Base-by-base conservation (phyloP, 1,139 yeast species). In the Martiniozyma asiatica region DNA sequence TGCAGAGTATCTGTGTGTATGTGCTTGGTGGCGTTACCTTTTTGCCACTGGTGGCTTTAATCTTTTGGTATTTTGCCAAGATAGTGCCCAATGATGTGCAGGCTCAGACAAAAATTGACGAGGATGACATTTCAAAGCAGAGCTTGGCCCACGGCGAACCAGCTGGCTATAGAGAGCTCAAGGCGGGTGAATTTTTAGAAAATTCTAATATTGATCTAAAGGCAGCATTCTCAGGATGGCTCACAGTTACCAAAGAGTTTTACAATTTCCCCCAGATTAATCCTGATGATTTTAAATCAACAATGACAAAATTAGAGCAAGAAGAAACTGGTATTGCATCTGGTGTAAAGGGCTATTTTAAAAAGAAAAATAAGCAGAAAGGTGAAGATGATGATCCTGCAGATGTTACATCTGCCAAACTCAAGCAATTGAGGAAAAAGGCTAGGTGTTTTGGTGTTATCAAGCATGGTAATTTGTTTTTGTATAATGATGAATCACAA, bases 381-480 rank as follows among this genome's bases (percentile, higher is more conserved):
- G 43, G 36, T 9, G 29, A 33, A 3, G 39, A 38, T 4, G 39
- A 40, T 7, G 52, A 44, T 20, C 42, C 47, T 2, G 42, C 39
- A 1, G 27, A 39, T 5, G 23, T 45, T 12, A 53, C 48, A 25
- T 38, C 50, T 4, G 43, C 44, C 17, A 46, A 49, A 22, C 24
- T 51, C 31, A 59, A 54, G 30, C 41, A 50, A 6, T 45, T 53
- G 3, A 48, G 61, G 29, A 66, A 63, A 42, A 77, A 72, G 42
- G 80, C 75, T 45, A 59, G 74, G 25, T 78, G 71, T 43, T 78
- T 58, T 49, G 85, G 77, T 2, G 72, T 77, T 1, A 53, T 79
- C 33, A 77, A 78, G 41, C 95, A 85, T 45, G 94, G 96, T 0
- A 85, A 85, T 46, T 55, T 89, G 33, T 82, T 87, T 46, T 59